Evolutionary conservation across 306 rosid species (phyloP).

Genomic region (Cucurbita maxima): DNA sequence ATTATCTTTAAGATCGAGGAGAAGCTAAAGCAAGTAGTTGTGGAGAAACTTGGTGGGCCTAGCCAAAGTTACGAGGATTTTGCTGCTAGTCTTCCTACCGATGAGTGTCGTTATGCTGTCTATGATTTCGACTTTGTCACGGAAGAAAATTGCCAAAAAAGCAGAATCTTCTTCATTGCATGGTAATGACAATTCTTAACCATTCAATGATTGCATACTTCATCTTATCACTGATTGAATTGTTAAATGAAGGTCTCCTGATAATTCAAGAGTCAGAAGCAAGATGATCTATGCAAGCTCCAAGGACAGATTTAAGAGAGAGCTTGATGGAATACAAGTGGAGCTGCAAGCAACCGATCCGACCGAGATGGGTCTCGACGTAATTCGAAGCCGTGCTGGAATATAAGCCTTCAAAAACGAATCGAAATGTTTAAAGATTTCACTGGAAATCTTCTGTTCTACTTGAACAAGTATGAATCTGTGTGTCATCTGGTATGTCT

Average conservation of each 20-base stretch:
- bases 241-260: conserved; percentile 48
- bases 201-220: neutral
- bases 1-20: conserved; percentile 49
- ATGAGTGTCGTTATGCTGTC: conserved; percentile 64
- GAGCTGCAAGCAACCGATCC: conserved; percentile 73
- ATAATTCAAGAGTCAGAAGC: conserved; percentile 27
- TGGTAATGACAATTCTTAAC: conserved; percentile 20
- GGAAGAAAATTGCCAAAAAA: conserved; percentile 45
- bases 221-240: neutral
- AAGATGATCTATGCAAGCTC: conserved; percentile 29
- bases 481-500: conserved; percentile 37
- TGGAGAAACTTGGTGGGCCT: conserved; percentile 58
- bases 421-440: conserved; percentile 14
- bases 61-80: conserved; percentile 43
- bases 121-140: conserved; percentile 61
- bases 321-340: conserved; percentile 57
- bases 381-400: conserved; percentile 41
- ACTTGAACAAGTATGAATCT: conserved; percentile 17
- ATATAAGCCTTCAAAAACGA: neutral
- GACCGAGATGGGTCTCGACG: conserved; percentile 56
- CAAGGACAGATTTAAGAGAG: conserved; percentile 35
- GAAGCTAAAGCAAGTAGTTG: conserved; percentile 55
- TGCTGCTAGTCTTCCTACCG: conserved; percentile 47
- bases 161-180: conserved; percentile 56
- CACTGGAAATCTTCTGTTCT: conserved; percentile 20